phyloP scores from a whole-genome alignment of 257 asterid genomes.

The Ehretia macrophylla region DNA sequence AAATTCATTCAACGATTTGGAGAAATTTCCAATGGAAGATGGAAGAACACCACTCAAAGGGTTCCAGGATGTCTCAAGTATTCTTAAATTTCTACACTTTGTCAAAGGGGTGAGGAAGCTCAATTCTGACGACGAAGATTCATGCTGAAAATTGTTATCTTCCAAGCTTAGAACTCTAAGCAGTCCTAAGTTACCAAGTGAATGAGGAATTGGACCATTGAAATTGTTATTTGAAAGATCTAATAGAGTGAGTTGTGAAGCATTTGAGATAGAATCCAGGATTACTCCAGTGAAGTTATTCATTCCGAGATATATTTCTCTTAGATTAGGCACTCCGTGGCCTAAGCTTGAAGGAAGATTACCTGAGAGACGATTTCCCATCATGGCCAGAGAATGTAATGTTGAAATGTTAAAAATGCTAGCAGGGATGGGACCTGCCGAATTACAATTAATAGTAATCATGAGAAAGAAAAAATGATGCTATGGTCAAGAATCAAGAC shows the following conservation, averaged over 20 bases:
- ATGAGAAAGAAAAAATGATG: too few species aligned
- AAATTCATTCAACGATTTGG: not conserved
- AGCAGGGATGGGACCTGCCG: constrained; percentile 17
- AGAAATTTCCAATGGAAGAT: not conserved
- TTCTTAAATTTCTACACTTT: constrained; percentile 17
- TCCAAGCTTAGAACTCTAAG: not conserved
- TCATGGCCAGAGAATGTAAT: constrained; percentile 6
- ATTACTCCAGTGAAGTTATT: constrained; percentile 27
- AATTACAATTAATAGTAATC: too few species aligned
- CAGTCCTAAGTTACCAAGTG: constrained; percentile 22
- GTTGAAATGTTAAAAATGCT: constrained; percentile 32
- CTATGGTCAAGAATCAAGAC: too few species aligned
- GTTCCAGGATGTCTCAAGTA: not conserved
- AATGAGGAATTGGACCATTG: constrained; percentile 28
- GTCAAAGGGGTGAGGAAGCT: constrained; percentile 28
- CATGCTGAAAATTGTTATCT: constrained; percentile 17
- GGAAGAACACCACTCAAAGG: not conserved
- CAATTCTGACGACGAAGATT: constrained; percentile 9
- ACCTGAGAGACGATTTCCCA: constrained; percentile 18
- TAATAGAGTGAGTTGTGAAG: constrained; percentile 24
- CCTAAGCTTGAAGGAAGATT: constrained; percentile 23
- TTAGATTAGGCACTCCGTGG: constrained; percentile 19
- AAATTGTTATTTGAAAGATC: constrained; percentile 20
- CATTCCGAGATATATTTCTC: constrained; percentile 13
- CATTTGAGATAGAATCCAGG: constrained; percentile 26